A percentile compares a stretch with the other conserved stretches of the same genome.
phyloP scores from a whole-genome alignment of 768 basidiomycete genomes.

The Russula virescens region DNA sequence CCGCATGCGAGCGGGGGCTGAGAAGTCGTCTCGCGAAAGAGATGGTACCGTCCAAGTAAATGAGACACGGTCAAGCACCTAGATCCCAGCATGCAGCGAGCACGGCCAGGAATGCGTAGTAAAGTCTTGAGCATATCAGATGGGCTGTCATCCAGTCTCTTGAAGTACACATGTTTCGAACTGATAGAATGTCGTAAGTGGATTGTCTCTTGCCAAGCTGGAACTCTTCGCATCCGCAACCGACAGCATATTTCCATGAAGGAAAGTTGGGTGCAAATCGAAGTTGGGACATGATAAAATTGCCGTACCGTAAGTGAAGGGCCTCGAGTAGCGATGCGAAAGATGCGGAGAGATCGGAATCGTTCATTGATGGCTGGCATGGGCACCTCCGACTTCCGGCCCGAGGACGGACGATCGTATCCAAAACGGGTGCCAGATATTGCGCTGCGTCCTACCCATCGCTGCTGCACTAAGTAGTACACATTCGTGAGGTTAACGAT shows the following conservation, averaged over 20 bases:
- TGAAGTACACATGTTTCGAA: neutral
- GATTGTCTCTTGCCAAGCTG: neutral
- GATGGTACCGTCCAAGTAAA: neutral
- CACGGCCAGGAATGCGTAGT: neutral
- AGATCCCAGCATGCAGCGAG: neutral
- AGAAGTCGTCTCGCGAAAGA: neutral
- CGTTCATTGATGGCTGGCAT: neutral
- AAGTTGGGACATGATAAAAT: neutral
- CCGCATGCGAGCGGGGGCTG: neutral
- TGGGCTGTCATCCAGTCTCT: neutral
- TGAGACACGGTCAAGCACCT: neutral
- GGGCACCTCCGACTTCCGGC: neutral
- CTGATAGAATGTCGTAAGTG: neutral
- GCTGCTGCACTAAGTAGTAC: too few relatives aligned
- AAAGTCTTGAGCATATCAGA: neutral
- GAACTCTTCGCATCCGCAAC: neutral
- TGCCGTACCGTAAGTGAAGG: neutral
- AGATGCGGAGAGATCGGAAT: constrained; percentile 1
- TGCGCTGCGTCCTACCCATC: too few relatives aligned
- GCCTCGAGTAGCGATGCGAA: neutral
- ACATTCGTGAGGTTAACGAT: too few relatives aligned
- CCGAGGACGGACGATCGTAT: constrained; percentile 1
- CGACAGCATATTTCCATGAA: neutral
- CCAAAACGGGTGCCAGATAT: neutral
- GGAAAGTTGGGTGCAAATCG: neutral